Base-by-base conservation (phyloP, 345 rosid species). In the Reutealis trisperma region DNA sequence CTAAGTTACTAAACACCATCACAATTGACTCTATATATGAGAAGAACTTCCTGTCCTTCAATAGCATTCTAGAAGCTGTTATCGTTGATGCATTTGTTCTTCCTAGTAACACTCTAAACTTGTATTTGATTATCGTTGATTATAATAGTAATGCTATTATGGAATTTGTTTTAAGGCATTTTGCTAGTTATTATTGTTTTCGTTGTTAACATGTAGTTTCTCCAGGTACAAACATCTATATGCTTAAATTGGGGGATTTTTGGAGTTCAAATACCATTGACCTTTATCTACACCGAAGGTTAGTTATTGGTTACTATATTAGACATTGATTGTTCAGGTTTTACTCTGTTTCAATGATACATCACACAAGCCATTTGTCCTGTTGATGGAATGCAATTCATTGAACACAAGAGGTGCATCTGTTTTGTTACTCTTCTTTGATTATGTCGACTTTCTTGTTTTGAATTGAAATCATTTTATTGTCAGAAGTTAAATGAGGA, bases 181-280 rank as follows among this genome's bases (percentile, higher is more conserved):
- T 47, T 57, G 63, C n/a, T 8, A 8, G 32, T 14, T 44, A 60
- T 12, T 49, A 62, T 37, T 57, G 10, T 45, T 24, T 66, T 16
- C 16, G 7, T 25, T 70, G n/a, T 13, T 41, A 47, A 34, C 51
- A 59, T 34, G 58, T 62, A 73, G 66, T 67, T 67, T 24, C 71
- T 81, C 81, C 54, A 96, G 99, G 94, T 79, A 96, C 98, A 25
- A 89, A 96, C 51, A 91, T 96, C 77, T 90, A 88, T 82, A 91
- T 96, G 95, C 94, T 96, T 72, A 89, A 91, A 58, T 85, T 96
- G 73, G 98, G 92, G 72, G 99, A 96, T 81, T 88, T 88, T 80
- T 94, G 98, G 99, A 96, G 99, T 84, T 93, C 98, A 71, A 91
- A 88, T 67, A 92, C 97, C 64, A 91, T 96, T 70, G 97, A 94